phyloP scores from a whole-genome alignment of 2,329 filamentous ascomycete genomes.

The Botryotinia globosa region DNA sequence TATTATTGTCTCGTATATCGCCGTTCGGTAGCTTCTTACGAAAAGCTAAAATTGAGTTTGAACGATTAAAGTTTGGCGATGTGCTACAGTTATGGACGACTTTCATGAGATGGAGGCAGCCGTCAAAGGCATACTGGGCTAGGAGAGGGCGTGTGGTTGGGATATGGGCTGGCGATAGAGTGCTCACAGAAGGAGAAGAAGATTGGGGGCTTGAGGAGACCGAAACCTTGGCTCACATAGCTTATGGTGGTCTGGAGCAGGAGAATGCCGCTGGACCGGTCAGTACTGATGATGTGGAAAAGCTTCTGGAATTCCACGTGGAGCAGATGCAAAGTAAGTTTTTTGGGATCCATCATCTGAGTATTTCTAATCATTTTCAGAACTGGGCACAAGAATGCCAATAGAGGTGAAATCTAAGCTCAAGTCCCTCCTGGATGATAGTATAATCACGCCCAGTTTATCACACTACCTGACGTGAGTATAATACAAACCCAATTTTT shows the following conservation, averaged over 20 bases:
- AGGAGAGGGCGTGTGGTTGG: conserved; percentile 48
- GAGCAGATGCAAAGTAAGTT: conserved; percentile 77
- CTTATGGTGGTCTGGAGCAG: conserved; percentile 31
- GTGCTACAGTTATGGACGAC: conserved; percentile 74
- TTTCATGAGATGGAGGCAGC: conserved; percentile 77
- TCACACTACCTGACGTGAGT: conserved; percentile 69
- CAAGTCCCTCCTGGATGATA: conserved; percentile 63
- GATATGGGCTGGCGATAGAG: conserved; percentile 55
- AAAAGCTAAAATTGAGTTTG: conserved; percentile 74
- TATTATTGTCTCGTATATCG: conserved; percentile 68
- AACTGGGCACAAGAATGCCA: conserved; percentile 75
- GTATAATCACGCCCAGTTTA: conserved; percentile 66
- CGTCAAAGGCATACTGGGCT: conserved; percentile 62
- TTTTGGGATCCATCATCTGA: not conserved
- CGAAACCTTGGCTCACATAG: conserved; percentile 39
- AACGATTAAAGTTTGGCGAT: conserved; percentile 75
- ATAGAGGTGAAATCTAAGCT: conserved; percentile 70
- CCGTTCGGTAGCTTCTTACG: conserved; percentile 81
- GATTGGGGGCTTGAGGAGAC: conserved; percentile 51
- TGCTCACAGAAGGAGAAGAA: conserved; percentile 49
- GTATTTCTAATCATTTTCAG: conserved; percentile 43
- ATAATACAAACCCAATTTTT: not conserved
- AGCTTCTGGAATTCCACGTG: conserved; percentile 82
- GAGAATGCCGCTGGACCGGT: conserved; percentile 45
- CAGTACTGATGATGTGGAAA: conserved; percentile 77